Conservation (phyloP, 2,329 filamentous ascomycete species). For the Ascochyta pisi region DNA sequence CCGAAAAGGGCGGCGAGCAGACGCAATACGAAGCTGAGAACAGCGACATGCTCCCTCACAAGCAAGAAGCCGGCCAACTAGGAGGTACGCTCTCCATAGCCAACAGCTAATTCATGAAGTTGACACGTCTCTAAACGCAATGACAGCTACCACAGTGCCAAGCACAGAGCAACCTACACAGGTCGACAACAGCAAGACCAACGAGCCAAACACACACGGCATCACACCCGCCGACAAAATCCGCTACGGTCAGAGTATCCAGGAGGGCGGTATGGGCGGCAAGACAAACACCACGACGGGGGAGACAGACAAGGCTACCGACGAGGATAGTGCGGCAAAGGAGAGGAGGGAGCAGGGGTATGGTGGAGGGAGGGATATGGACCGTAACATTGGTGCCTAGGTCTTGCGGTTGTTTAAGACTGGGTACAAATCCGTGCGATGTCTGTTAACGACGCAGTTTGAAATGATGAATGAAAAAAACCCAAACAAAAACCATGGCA, state of each 20-base stretch:
- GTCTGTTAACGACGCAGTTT: too few relatives aligned
- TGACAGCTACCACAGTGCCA: slow-evolving; percentile 18
- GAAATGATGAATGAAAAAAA: too few relatives aligned
- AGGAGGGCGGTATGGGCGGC: slow-evolving; percentile 63
- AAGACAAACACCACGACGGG: slow-evolving; percentile 53
- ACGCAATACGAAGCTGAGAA: slow-evolving; percentile 67
- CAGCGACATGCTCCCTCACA: slow-evolving; percentile 57
- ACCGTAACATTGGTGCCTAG: slow-evolving; percentile 59
- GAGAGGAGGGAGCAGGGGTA: slow-evolving; percentile 61
- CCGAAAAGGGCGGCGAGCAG: slow-evolving; percentile 65
- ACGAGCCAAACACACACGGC: slow-evolving; percentile 52
- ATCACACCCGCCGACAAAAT: slow-evolving; percentile 57
- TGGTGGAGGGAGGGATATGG: slow-evolving; percentile 57
- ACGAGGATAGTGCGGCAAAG: slow-evolving; percentile 49
- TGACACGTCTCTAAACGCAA: neutral
- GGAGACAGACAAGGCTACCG: slow-evolving; percentile 47
- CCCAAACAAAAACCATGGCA: too few relatives aligned
- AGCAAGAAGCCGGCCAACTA: slow-evolving; percentile 64
- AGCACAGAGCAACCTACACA: slow-evolving; percentile 25
- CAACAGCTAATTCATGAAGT: neutral
- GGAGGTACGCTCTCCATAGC: slow-evolving; percentile 51
- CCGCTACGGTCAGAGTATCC: slow-evolving; percentile 63
- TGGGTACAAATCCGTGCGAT: neutral
- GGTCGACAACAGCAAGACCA: slow-evolving; percentile 33
- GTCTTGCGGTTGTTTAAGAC: neutral